Evolutionary conservation across 805 yeast species (phyloP).

Genomic region (Yamadazyma endophytica): DNA sequence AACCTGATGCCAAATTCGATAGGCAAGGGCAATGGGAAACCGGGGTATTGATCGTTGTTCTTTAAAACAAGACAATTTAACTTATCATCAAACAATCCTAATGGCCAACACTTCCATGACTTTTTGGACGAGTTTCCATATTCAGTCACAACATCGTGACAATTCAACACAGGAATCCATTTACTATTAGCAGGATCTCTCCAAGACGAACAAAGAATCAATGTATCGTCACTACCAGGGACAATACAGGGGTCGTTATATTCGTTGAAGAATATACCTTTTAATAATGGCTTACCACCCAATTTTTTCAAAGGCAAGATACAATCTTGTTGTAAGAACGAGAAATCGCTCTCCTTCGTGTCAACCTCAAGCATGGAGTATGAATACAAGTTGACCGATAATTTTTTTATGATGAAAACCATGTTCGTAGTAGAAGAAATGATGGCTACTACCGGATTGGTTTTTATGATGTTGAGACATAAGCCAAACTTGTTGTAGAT

Average conservation of each 20-base stretch:
- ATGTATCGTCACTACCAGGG: slow-evolving; percentile 66
- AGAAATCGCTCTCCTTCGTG: slow-evolving; percentile 32
- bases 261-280: slow-evolving; percentile 78
- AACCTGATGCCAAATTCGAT: slow-evolving; percentile 68
- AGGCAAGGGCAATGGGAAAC: slow-evolving; percentile 81
- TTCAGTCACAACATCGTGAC: slow-evolving; percentile 40
- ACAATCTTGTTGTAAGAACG: slow-evolving; percentile 36
- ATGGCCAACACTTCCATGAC: slow-evolving; percentile 79
- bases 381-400: slow-evolving; percentile 28
- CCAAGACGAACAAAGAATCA: slow-evolving; percentile 75
- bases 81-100: slow-evolving; percentile 68
- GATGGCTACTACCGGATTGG: slow-evolving; percentile 68
- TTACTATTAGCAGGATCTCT: slow-evolving; percentile 68
- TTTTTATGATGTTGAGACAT: slow-evolving; percentile 63
- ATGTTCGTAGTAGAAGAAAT: slow-evolving; percentile 58
- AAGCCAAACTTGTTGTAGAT: slow-evolving; percentile 70
- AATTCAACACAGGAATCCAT: slow-evolving; percentile 83
- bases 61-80: slow-evolving; percentile 73
- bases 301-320: slow-evolving; percentile 28
- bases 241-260: slow-evolving; percentile 88
- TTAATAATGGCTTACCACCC: slow-evolving; percentile 35
- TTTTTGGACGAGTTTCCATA: slow-evolving; percentile 46
- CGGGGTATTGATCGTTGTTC: slow-evolving; percentile 62
- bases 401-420: slow-evolving; percentile 47
- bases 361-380: slow-evolving; percentile 48